Base-by-base conservation (phyloP, 192 early-diverging fungal species). In the Linderina pennispora region DNA sequence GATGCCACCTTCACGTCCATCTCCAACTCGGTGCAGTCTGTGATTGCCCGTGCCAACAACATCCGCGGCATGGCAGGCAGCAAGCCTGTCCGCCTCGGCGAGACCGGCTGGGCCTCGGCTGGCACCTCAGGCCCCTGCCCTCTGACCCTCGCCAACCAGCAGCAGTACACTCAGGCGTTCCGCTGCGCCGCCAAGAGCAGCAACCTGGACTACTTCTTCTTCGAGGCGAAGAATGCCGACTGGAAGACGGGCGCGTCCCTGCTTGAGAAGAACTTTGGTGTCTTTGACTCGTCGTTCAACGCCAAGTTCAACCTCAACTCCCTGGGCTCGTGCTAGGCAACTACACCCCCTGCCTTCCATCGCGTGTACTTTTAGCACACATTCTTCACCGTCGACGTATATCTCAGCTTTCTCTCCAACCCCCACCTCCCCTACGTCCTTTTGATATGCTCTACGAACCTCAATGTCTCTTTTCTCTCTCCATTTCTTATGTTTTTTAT, bases 141-240 rank as follows among this genome's bases (percentile, higher is more conserved):
- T 3, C 37, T 65, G 17, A 36, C 62, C 1, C 36, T 73, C 37
- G 50, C 25, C 8, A 61, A 58, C 40, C 42, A 73, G 32, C 45
- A 55, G 1, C 24, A 37, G 3, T 73, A 48, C 52, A 55, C 51
- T 9, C 43, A 58, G 24, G 46, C 53, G 50, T 60, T 73, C 51
- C 54, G 53, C 40, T 73, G 69, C 40, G 55, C 56, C 0, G 69
- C 62, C 0, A 43, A 41, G 0, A 22, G 33, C 0, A 50, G 53
- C 22, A 50, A 45, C 2, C 58, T 39, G 31, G 47, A 60, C 11
- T 73, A 73, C 54, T 73, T 73, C 17, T 73, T 58, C 58, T 73
- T 73, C 55, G 69, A 73, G 17, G 69, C 69, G 7, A 73, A 73
- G 62, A 48, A 73, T 23, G 62, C 69, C 1, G 21, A 50, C 26